Conservation (phyloP, 805 yeast genomes). For the Candida silvicultrix region DNA sequence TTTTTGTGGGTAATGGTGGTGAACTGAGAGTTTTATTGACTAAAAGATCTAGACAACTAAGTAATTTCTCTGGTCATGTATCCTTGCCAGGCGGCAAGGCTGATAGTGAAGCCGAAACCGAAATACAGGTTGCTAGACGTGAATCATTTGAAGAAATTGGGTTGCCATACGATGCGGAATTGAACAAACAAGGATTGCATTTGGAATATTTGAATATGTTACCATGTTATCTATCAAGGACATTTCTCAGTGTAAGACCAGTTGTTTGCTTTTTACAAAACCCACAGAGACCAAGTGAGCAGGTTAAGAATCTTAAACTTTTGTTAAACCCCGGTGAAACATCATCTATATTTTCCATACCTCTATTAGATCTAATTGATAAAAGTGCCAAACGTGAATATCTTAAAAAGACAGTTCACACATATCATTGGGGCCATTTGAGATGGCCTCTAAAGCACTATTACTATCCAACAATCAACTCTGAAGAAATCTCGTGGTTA, state of each 20-base stretch:
- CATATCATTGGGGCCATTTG: slow-evolving; percentile 64
- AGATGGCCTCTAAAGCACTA: slow-evolving; percentile 61
- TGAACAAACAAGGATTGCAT: slow-evolving; percentile 42
- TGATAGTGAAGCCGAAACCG: slow-evolving; percentile 57
- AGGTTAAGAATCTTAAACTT: slow-evolving; percentile 30
- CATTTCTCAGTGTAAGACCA: slow-evolving; percentile 80
- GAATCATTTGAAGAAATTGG: slow-evolving; percentile 91
- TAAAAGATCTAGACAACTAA: slow-evolving; percentile 61
- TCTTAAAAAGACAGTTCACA: slow-evolving; percentile 22
- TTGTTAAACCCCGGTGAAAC: slow-evolving; percentile 73
- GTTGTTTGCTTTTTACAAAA: slow-evolving; percentile 57
- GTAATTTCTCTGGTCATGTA: slow-evolving; percentile 82
- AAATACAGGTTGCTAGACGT: slow-evolving; percentile 70
- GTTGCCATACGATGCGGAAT: slow-evolving; percentile 39
- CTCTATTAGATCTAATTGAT: slow-evolving; percentile 50
- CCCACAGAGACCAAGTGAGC: slow-evolving; percentile 16
- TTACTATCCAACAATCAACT: slow-evolving; percentile 49
- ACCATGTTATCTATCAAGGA: slow-evolving; percentile 79
- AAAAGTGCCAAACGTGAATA: slow-evolving; percentile 25
- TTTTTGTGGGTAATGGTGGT: slow-evolving; percentile 67
- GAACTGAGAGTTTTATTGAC: slow-evolving; percentile 77
- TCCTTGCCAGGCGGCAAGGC: slow-evolving; percentile 95
- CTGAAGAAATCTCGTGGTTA: slow-evolving; percentile 58
- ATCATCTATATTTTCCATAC: slow-evolving; percentile 63
- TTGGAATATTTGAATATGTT: slow-evolving; percentile 56